A percentile compares a stretch with the other conserved stretches of the same genome.
phyloP scores from a whole-genome alignment of 441 rosid species.

The Breynia disticha region DNA sequence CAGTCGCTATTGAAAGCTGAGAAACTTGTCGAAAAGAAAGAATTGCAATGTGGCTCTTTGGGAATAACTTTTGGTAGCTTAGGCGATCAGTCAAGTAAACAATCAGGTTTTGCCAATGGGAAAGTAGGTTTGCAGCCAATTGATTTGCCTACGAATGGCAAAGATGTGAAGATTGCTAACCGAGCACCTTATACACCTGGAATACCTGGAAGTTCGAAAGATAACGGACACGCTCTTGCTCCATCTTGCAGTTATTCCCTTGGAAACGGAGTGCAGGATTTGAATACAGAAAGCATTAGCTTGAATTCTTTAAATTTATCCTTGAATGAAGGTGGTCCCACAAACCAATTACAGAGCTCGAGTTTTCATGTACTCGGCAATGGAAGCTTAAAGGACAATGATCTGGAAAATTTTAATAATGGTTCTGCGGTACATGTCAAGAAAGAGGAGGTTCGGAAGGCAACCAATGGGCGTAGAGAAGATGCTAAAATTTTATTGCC shows the following conservation, averaged over 20 bases:
- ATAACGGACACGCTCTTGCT: constrained; percentile 37
- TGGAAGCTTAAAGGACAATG: constrained; percentile 20
- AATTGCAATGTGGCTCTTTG: constrained; percentile 44
- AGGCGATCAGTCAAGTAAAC: constrained; percentile 23
- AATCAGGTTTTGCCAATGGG: constrained; percentile 25
- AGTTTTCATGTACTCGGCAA: constrained; percentile 43
- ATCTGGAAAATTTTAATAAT: constrained; percentile 16
- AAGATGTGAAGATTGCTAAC: constrained; percentile 16
- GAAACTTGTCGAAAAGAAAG: constrained; percentile 30
- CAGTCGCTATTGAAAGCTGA: constrained; percentile 36
- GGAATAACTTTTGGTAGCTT: constrained; percentile 31
- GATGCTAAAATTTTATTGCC: constrained; percentile 39
- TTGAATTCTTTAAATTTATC: constrained; percentile 23
- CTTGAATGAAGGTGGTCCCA: constrained; percentile 29
- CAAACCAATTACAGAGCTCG: constrained; percentile 29
- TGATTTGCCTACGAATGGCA: constrained; percentile 22
- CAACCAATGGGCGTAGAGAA: constrained; percentile 26
- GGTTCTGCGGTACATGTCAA: constrained; percentile 18
- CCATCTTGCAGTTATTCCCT: constrained; percentile 16
- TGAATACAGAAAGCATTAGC: constrained; percentile 24
- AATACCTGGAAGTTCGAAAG: constrained; percentile 18
- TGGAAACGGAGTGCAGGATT: constrained; percentile 35
- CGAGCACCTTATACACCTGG: constrained; percentile 17
- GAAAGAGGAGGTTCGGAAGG: constrained; percentile 24
- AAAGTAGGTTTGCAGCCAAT: constrained; percentile 24